Evolutionary conservation across 2,329 filamentous ascomycete genomes (phyloP).

Genomic region (Akanthomyces muscarius): DNA sequence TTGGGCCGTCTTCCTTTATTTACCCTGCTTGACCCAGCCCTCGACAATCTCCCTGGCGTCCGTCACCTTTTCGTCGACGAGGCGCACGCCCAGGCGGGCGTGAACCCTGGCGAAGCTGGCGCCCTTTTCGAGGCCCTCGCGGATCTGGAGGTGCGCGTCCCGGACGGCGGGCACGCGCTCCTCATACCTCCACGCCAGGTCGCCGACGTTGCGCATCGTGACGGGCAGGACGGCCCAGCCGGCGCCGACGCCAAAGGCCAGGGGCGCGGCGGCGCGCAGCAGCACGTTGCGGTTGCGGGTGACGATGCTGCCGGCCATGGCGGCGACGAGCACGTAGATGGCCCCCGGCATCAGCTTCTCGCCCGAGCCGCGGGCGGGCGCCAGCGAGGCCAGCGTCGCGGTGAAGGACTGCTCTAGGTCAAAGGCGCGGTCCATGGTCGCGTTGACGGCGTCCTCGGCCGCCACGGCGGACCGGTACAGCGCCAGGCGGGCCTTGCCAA

Average conservation of each 20-base stretch:
- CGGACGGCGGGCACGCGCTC: conserved; percentile 78
- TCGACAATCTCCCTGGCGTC: conserved; percentile 74
- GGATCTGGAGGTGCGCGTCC: conserved; percentile 71
- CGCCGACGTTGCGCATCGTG: conserved; percentile 83
- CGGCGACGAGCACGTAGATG: conserved; percentile 88
- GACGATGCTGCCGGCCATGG: conserved; percentile 92
- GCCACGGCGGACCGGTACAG: conserved; percentile 70
- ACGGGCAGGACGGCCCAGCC: conserved; percentile 82
- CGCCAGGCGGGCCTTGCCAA: conserved; percentile 74
- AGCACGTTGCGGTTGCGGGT: conserved; percentile 83
- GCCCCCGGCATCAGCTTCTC: conserved; percentile 86
- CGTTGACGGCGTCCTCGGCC: conserved; percentile 80
- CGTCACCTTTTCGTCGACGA: conserved; percentile 77
- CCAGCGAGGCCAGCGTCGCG: conserved; percentile 80
- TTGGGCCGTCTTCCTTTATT: conserved; percentile 44
- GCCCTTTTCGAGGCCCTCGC: conserved; percentile 64
- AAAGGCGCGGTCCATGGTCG: conserved; percentile 74
- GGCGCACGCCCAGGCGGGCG: conserved; percentile 63
- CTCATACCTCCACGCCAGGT: conserved; percentile 90
- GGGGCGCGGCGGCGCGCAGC: conserved; percentile 70
- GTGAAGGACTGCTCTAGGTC: conserved; percentile 86
- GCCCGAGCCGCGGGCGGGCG: conserved; percentile 77
- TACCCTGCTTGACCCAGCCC: conserved; percentile 87
- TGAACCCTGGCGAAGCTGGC: conserved; percentile 73
- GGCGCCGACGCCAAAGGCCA: conserved; percentile 75